These are phyloP conservation scores for Lentinus brumalis DNA, from an alignment of 768 basidiomycete species.

Conservation along the genomic window DNA sequence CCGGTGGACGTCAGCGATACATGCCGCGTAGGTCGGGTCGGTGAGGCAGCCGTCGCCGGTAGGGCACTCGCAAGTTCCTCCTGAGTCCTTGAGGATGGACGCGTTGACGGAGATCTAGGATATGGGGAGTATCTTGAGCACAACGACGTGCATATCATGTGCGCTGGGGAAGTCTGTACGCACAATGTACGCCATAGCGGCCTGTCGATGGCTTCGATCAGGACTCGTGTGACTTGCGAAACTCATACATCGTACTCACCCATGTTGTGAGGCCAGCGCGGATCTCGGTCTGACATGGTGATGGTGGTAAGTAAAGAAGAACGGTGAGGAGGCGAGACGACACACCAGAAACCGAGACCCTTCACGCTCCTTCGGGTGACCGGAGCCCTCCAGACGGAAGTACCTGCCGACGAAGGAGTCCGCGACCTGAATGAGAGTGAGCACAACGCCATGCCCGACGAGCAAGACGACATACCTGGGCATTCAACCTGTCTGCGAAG, in stretches of 20 bases:
- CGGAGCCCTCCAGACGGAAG: constrained; percentile 38
- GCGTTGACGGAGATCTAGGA: constrained; percentile 83
- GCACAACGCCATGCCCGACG: background rate
- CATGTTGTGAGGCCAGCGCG: constrained; percentile 82
- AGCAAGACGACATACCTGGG: constrained; percentile 14
- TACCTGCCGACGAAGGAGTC: constrained; percentile 34
- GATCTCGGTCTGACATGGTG: constrained; percentile 59
- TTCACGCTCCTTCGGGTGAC: constrained; percentile 32
- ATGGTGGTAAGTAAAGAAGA: background rate
- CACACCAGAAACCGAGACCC: constrained; percentile 38
- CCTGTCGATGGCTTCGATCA: constrained; percentile 37
- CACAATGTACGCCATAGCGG: constrained; percentile 85
- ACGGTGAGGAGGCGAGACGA: background rate
- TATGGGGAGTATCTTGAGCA: background rate
- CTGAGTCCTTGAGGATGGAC: constrained; percentile 71
- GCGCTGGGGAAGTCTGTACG: constrained; percentile 23
- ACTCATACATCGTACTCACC: constrained; percentile 44
- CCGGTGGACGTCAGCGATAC: constrained; percentile 58
- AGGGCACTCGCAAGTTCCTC: constrained; percentile 81
- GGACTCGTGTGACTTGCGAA: background rate
- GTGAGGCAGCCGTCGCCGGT: constrained; percentile 53
- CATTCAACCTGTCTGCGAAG: constrained; percentile 27
- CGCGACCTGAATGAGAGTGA: constrained; percentile 26
- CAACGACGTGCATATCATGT: background rate
- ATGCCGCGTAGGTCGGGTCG: constrained; percentile 56